Base-by-base conservation (phyloP, 108 stramenopile genomes). In the Chaetoceros tenuissimus region DNA sequence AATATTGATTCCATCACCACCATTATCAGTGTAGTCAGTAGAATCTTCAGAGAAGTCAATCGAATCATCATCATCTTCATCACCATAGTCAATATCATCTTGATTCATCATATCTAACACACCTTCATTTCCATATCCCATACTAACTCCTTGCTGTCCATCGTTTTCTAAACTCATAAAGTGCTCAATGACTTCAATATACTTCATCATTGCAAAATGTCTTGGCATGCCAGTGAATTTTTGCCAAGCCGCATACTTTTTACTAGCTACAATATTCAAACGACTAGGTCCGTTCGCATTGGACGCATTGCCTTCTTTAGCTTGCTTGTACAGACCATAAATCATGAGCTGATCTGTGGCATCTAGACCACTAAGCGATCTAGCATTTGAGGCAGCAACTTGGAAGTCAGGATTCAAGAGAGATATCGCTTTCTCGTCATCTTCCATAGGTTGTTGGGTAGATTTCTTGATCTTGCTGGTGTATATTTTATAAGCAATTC, bases 291-390 rank as follows among this genome's bases (percentile, higher is more conserved):
- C 43, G 3, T 60, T 30, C 25, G 49, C 51, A 13, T 63, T 62
- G 50, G 60, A 57, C 34, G 64, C 63, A 67, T 93, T 84, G 40
- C 95, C 95, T 48, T 65, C 55, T 10, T 71, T 75, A 17, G 84
- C 83, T 65, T 96, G 95, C 44, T 96, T 96, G 75, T 88, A 96
- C 40, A 94, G 56, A 1, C 75, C 84, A 65, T 96, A 96, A 5
- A 94, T 60, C 60, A 85, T 72, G 2, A 96, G 67, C 62, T 87
- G 80, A 51, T 91, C 83, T n/a, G 56, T 66, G 31, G 30, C 43
- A 53, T 67, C 69, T 25, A 74, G 48, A 40, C 13, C 13, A 40
- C 13, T 5, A 40, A 40, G 34, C 8, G 8, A 10, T 13, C 13
- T 40, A 10, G 34, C 34, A 5, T 10, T 40, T 40, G 5, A 13